Conservation (phyloP, 371 early-diverging fungal species). For the Polyrhizophydium stewartii region DNA sequence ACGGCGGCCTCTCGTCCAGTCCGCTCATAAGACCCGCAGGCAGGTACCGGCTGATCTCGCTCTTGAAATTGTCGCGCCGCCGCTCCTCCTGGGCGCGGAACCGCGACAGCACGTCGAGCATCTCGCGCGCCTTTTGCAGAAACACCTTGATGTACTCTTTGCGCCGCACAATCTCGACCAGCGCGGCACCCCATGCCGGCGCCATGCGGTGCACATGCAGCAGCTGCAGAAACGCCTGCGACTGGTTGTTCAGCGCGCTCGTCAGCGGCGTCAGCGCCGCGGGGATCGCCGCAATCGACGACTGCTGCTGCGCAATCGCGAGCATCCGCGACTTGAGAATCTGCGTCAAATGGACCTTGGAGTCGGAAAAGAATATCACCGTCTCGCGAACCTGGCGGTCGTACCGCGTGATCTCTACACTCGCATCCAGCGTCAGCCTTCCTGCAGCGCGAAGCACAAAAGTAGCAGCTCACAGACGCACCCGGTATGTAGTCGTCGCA, state of each 20-base stretch:
- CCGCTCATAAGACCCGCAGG: conserved; percentile 39
- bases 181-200: conserved; percentile 60
- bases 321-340: background rate
- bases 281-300: conserved; percentile 37
- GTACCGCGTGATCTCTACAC: conserved; percentile 12
- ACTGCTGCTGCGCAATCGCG: conserved; percentile 52
- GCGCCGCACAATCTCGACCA: conserved; percentile 70
- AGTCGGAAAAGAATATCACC: conserved; percentile 17
- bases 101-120: conserved; percentile 60
- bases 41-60: conserved; percentile 49
- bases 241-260: conserved; percentile 34
- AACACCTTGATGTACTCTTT: conserved; percentile 61
- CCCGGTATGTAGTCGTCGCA: conserved; percentile 54
- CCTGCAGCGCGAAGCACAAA: too few species aligned
- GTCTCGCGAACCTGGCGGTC: conserved; percentile 37
- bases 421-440: too few species aligned
- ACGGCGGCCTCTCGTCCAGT: conserved; percentile 57
- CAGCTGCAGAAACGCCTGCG: conserved; percentile 48
- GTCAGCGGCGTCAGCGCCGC: conserved; percentile 32
- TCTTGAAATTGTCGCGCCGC: conserved; percentile 58
- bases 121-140: conserved; percentile 48
- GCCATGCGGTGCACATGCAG: conserved; percentile 60
- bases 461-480: background rate
- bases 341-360: conserved; percentile 8
- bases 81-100: conserved; percentile 58